Percentiles rank a stretch among this genome's conserved stretches.
phyloP scores from a whole-genome alignment of 1,284 basidiomycete genomes.

The Pseudozyma tsukubaensis region DNA sequence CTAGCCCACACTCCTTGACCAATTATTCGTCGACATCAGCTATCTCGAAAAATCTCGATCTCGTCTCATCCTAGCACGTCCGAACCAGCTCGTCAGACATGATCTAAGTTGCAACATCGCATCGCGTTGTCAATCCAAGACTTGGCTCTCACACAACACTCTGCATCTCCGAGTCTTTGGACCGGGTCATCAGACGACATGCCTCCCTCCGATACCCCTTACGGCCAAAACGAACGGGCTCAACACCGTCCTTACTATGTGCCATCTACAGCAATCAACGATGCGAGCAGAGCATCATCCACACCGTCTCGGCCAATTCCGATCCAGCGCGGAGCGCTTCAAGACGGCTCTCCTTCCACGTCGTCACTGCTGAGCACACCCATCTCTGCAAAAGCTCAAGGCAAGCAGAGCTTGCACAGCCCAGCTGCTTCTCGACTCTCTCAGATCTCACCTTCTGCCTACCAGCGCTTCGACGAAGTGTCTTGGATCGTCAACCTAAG shows the following conservation, averaged over 20 bases:
- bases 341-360: slow-evolving; percentile 4
- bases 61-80: neutral
- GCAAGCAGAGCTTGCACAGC: neutral
- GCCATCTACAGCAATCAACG: slow-evolving; percentile 8
- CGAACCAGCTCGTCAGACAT: too few relatives aligned
- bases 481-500: slow-evolving; percentile 46
- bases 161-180: neutral
- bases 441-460: slow-evolving; percentile 33
- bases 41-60: neutral
- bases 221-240: slow-evolving; percentile 3
- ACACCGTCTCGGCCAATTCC: slow-evolving; percentile 2
- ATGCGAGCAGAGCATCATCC: neutral
- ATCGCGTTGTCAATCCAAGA: neutral
- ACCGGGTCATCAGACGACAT: slow-evolving; percentile 2
- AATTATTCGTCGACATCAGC: neutral
- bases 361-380: neutral
- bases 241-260: slow-evolving; percentile 31
- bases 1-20: neutral
- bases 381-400: neutral
- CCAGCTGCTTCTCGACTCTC: slow-evolving; percentile 13
- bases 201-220: slow-evolving; percentile 4
- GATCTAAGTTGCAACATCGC: neutral
- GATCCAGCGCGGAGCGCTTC: neutral
- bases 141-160: neutral
- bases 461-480: slow-evolving; percentile 49